phyloP scores from a whole-genome alignment of 1,284 basidiomycete species.

The Puccinia brachypodii region DNA sequence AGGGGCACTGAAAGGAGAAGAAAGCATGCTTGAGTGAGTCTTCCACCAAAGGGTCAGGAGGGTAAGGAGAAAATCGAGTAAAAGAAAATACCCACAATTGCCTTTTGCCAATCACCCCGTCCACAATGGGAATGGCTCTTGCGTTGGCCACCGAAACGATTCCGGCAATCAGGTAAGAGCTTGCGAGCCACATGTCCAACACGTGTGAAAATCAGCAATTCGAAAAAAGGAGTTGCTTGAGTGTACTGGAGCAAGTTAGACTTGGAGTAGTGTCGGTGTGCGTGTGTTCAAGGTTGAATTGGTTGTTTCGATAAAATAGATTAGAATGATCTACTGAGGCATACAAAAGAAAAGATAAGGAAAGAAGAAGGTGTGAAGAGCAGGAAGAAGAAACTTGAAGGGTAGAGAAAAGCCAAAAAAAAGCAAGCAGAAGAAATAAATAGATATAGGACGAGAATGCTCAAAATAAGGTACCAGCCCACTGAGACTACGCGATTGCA shows the following conservation, averaged over 20 bases:
- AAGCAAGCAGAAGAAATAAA: background rate
- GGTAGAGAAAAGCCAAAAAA: background rate
- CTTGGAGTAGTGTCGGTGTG: background rate
- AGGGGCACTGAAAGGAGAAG: background rate
- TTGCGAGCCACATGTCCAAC: slow-evolving; percentile 9
- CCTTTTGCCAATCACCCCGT: background rate
- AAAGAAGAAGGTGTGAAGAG: background rate
- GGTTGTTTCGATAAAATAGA: background rate
- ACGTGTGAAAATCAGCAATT: background rate
- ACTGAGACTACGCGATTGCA: background rate
- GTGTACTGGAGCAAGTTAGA: background rate
- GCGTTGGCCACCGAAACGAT: background rate
- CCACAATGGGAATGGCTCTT: background rate
- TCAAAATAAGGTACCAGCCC: slow-evolving; percentile 57
- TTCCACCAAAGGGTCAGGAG: background rate
- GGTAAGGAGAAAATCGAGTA: background rate
- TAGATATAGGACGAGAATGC: slow-evolving; percentile 50
- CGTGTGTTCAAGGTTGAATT: background rate
- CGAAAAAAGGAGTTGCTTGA: background rate
- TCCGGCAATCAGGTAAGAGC: slow-evolving; percentile 1
- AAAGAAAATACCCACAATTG: background rate
- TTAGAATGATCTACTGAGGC: background rate
- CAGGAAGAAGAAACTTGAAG: background rate
- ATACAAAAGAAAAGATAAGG: background rate
- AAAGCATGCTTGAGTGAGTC: background rate